Evolutionary conservation across 23 red algal genomes (phyloP), one percentile per base, ranked within the genome.

Genomic region (Gracilariopsis chorda): DNA sequence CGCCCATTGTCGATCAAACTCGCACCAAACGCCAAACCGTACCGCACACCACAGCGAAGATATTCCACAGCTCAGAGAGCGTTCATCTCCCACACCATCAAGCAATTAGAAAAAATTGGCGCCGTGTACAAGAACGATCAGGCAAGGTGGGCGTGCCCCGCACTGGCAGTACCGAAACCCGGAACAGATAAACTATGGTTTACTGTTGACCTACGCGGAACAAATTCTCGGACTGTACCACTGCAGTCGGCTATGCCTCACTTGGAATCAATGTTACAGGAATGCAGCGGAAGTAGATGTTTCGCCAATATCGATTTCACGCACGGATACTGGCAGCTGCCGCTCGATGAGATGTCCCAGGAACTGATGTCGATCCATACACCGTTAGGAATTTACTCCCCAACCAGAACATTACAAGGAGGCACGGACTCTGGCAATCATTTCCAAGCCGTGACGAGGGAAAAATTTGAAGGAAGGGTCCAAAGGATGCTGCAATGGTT

Each of bases 281-380:
- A 24, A 34, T 24, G 21, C 14, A 19, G 19, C 23, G 75, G 75
- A 19, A 55, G 75, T 34, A 48, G 25, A 53, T 0, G 9, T n/a
- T 80, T 51, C 36, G 75, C 43, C 12, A 55, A 80, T 24, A 80
- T 80, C 19, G 75, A 80, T 53, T 29, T 56, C 23, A 0, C 37
- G 12, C 75, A 80, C 43, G 75, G 10, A 23, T 80, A 80, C 75
- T 80, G 75, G 75, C 75, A 80, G 36, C 17, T 80, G 10, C 1
- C 75, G 23, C 24, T 80, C 9, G 7, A 80, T 0, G 20, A 23
- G 23, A 7, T 21, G 19, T 80, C 75, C 20, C 75, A 80, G 0
- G 45, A 80, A 0, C 24, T 48, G 9, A 58, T 56, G 75, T 80
- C 75, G 0, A 80, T 80, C 25, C 75, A 80, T 23, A 51, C 75